phyloP scores from a whole-genome alignment of 768 basidiomycete species.

The Boletus rubropictus region DNA sequence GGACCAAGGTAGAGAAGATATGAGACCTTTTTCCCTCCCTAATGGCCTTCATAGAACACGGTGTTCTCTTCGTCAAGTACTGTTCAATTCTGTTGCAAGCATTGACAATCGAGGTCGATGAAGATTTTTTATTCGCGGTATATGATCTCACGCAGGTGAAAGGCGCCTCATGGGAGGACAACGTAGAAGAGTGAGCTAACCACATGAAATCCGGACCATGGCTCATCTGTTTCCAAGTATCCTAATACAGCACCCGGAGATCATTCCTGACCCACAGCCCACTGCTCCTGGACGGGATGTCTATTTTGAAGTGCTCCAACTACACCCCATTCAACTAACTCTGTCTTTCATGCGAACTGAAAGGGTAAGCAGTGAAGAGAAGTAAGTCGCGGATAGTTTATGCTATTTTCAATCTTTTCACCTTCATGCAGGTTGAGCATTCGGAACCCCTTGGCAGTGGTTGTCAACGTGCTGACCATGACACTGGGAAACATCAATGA shows the following conservation, averaged over 20 bases:
- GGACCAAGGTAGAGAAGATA: conserved; percentile 64
- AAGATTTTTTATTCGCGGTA: conserved; percentile 89
- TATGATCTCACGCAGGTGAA: conserved; percentile 90
- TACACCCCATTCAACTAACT: conserved; percentile 89
- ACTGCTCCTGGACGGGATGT: conserved; percentile 69
- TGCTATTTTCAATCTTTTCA: conserved; percentile 1
- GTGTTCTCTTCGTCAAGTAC: conserved; percentile 97
- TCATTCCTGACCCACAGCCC: conserved; percentile 65
- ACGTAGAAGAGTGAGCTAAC: conserved; percentile 60
- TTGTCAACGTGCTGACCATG: conserved; percentile 94
- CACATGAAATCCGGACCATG: neutral
- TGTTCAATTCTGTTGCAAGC: conserved; percentile 92
- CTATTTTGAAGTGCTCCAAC: conserved; percentile 92
- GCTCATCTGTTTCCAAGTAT: conserved; percentile 39
- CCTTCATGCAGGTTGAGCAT: conserved; percentile 51
- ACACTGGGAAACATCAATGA: conserved; percentile 95
- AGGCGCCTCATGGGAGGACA: conserved; percentile 85
- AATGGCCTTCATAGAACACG: conserved; percentile 62
- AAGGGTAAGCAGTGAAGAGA: conserved; percentile 85
- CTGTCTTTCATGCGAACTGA: conserved; percentile 98
- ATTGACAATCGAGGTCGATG: conserved; percentile 92
- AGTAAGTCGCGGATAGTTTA: conserved; percentile 47
- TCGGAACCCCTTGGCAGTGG: conserved; percentile 87
- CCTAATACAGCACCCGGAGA: conserved; percentile 63
- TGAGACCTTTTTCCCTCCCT: neutral